Base-by-base conservation (phyloP, 805 yeast species). In the Candida oleophila region DNA sequence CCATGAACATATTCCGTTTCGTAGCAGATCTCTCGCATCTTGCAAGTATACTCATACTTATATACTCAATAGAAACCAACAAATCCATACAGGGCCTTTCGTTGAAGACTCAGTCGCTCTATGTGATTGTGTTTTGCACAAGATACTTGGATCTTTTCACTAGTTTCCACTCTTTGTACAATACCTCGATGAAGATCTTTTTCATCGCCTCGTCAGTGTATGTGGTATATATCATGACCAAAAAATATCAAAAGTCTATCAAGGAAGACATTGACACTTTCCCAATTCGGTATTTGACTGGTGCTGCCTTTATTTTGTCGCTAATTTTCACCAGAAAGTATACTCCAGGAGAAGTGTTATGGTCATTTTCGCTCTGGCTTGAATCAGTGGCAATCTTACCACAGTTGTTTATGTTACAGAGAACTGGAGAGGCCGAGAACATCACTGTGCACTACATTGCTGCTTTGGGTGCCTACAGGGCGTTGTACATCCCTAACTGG, bases 401-500 rank as follows among this genome's bases (percentile, higher is more conserved):
- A 3, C 99, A 94, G 68, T 73, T 94, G 62, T 90, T 85, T 65
- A 80, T 94, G 81, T 74, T 94, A 49, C 96, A 91, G 61, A 84
- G 86, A 54, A 82, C 92, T 1, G 97, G 97, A 15, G 86, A 87
- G 57, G 91, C 97, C 3, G 87, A 87, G 63, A 79, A 87, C 51
- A 76, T 94, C 60, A 94, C 98, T 2, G 78, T 85, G 43, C 97
- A 94, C 66, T 94, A 94, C 66, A 89, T 94, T 51, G 91, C 92
- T 65, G 96, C 97, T 1, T 73, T 94, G 61, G 99, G 99, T 14
- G 55, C 86, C 2, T 94, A 94, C 74, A 77, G 99, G 55, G 87
- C 92, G 0, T 73, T 94, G 43, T 94, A 94, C 64, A 81, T 94
- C 55, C 95, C 96, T 53, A 94, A 92, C 68, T 94, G 99, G 99